These are phyloP conservation scores for Dispira simplex DNA, from an alignment of 192 early-diverging fungal species.

Conservation along the genomic window DNA sequence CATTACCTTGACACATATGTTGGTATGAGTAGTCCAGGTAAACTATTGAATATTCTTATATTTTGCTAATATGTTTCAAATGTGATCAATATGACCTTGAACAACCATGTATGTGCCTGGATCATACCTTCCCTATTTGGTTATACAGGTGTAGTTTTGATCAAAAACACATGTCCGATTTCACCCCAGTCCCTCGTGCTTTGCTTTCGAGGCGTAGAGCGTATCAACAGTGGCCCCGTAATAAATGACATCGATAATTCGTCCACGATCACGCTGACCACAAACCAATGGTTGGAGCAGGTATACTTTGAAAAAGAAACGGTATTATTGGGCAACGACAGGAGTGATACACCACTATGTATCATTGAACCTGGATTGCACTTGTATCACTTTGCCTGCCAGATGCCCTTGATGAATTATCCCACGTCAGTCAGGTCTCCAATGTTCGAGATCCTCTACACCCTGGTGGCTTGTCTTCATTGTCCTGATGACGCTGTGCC, in stretches of 20 bases:
- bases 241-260: neutral
- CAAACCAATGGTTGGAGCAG: slow-evolving; percentile 10
- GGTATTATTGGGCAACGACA: neutral
- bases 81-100: neutral
- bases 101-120: too few species aligned
- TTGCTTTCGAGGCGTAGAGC: neutral
- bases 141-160: slow-evolving; percentile 1
- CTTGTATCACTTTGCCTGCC: slow-evolving; percentile 1
- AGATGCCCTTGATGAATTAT: slow-evolving; percentile 10
- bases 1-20: neutral
- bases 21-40: neutral
- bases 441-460: slow-evolving; percentile 10
- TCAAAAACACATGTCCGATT: slow-evolving; percentile 1
- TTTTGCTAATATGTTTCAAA: neutral
- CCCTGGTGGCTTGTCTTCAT: neutral
- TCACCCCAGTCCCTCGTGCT: neutral
- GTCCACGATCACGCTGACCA: neutral
- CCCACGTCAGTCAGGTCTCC: slow-evolving; percentile 1
- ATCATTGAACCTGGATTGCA: slow-evolving; percentile 4
- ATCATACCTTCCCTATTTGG: neutral
- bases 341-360: neutral
- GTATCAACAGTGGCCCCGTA: slow-evolving; percentile 1
- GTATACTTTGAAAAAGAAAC: slow-evolving; percentile 1
- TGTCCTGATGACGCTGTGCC: neutral
- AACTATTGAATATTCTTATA: neutral